phyloP scores from a whole-genome alignment of 495 filamentous ascomycete species.

The Aspergillus olivimuriae region DNA sequence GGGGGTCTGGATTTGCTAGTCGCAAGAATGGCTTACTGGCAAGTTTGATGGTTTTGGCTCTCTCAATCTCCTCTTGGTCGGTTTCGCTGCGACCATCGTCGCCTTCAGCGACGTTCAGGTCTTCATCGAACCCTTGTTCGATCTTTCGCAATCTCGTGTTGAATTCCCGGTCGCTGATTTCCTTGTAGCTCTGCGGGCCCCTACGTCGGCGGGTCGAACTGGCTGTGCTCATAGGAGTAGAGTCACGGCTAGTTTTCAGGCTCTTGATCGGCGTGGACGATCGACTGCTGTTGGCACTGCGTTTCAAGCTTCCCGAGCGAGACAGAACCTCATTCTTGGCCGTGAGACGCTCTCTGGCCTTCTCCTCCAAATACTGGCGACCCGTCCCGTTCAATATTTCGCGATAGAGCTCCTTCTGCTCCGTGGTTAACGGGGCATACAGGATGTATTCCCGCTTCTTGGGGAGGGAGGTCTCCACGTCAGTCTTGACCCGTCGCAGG shows the following conservation, averaged over 20 bases:
- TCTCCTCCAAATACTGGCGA: slow-evolving; percentile 74
- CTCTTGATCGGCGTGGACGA: slow-evolving; percentile 55
- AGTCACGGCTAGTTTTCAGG: slow-evolving; percentile 60
- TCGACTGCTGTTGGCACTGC: slow-evolving; percentile 41
- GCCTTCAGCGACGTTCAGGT: slow-evolving; percentile 31
- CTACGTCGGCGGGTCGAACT: slow-evolving; percentile 39
- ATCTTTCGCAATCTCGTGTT: slow-evolving; percentile 61
- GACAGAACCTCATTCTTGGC: slow-evolving; percentile 27
- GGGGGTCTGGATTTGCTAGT: neutral
- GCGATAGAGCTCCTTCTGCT: slow-evolving; percentile 86
- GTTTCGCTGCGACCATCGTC: slow-evolving; percentile 37
- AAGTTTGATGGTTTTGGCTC: slow-evolving; percentile 65
- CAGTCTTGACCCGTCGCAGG: slow-evolving; percentile 80
- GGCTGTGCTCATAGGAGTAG: slow-evolving; percentile 56
- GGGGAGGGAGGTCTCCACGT: slow-evolving; percentile 84
- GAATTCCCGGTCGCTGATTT: slow-evolving; percentile 70
- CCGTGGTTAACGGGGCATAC: slow-evolving; percentile 79
- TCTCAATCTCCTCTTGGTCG: slow-evolving; percentile 57
- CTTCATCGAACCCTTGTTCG: slow-evolving; percentile 44
- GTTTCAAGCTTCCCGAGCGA: slow-evolving; percentile 45
- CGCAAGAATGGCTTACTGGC: slow-evolving; percentile 51
- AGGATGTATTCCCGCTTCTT: slow-evolving; percentile 95
- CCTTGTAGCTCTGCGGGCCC: slow-evolving; percentile 60
- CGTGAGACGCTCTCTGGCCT: slow-evolving; percentile 62
- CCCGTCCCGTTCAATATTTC: slow-evolving; percentile 75